phyloP scores from a whole-genome alignment of 768 basidiomycete species.

The Suillus cothurnatus region DNA sequence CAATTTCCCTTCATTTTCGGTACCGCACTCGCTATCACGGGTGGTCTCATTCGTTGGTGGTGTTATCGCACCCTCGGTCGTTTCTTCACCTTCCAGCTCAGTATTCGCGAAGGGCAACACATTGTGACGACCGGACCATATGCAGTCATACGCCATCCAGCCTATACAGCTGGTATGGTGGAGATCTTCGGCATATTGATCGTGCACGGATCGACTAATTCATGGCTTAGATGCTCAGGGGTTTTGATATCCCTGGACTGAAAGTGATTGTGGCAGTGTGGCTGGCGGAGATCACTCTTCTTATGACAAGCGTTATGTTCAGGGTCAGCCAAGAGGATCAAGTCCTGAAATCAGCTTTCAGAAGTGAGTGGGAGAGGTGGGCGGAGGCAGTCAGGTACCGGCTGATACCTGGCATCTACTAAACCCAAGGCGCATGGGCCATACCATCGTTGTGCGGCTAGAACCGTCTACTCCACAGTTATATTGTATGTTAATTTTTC shows the following conservation, averaged over 20 bases:
- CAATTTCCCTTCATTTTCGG: constrained; percentile 21
- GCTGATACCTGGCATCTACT: constrained; percentile 37
- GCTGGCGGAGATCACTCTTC: neutral
- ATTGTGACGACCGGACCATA: constrained; percentile 47
- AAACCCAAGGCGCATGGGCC: neutral
- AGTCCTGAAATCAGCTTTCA: neutral
- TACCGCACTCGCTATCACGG: constrained; percentile 24
- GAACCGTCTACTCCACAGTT: neutral
- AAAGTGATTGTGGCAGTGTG: neutral
- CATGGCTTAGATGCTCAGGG: constrained; percentile 7
- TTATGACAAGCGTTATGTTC: neutral
- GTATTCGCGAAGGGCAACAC: constrained; percentile 41
- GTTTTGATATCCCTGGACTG: neutral
- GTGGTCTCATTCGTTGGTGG: constrained; percentile 25
- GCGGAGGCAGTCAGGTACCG: constrained; percentile 29
- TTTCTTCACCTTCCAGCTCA: constrained; percentile 48
- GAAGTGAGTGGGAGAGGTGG: constrained; percentile 17
- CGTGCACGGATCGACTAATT: constrained; percentile 9
- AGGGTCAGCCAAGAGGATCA: neutral
- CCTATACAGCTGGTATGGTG: constrained; percentile 38
- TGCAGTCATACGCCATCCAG: constrained; percentile 46
- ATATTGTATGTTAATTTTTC: neutral
- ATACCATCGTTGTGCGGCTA: neutral
- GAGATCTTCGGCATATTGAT: constrained; percentile 10
- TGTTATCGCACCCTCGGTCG: constrained; percentile 39